These are phyloP conservation scores for Pythium plurisporium DNA, from an alignment of 352 stramenopile genomes.

Conservation along the genomic window DNA sequence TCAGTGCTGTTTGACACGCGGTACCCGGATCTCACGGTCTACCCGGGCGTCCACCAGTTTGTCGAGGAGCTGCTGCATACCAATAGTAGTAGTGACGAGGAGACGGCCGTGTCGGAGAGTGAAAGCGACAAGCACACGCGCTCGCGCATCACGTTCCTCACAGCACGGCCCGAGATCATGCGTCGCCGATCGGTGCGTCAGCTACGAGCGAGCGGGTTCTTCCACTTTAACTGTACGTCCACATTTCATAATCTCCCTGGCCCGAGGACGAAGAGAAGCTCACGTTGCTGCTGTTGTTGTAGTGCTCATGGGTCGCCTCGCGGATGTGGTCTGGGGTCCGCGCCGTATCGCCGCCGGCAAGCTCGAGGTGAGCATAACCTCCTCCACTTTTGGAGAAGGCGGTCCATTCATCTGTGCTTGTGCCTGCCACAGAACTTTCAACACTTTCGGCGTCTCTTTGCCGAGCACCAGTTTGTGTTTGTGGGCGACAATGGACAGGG, in stretches of 20 bases:
- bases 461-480: slow-evolving; percentile 74
- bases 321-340: slow-evolving; percentile 53
- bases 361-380: slow-evolving; percentile 36
- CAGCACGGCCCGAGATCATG: slow-evolving; percentile 67
- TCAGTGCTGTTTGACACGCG: slow-evolving; percentile 73
- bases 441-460: slow-evolving; percentile 63
- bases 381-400: no score
- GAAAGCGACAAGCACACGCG: slow-evolving; percentile 16
- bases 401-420: no score
- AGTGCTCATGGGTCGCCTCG: slow-evolving; percentile 73
- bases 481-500: slow-evolving; percentile 80
- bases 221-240: slow-evolving; percentile 68
- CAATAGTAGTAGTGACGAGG: slow-evolving; percentile 17
- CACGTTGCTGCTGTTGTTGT: neutral
- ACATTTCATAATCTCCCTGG: no score
- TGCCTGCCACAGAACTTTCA: slow-evolving; percentile 84
- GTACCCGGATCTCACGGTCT: slow-evolving; percentile 79
- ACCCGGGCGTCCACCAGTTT: slow-evolving; percentile 80
- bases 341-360: slow-evolving; percentile 67
- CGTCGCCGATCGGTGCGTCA: slow-evolving; percentile 55
- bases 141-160: slow-evolving; percentile 67
- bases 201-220: slow-evolving; percentile 62
- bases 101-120: slow-evolving; percentile 2
- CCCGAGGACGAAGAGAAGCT: neutral
- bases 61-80: slow-evolving; percentile 58